Conservation (phyloP, 1,139 yeast genomes). For the Candida smagusa region DNA sequence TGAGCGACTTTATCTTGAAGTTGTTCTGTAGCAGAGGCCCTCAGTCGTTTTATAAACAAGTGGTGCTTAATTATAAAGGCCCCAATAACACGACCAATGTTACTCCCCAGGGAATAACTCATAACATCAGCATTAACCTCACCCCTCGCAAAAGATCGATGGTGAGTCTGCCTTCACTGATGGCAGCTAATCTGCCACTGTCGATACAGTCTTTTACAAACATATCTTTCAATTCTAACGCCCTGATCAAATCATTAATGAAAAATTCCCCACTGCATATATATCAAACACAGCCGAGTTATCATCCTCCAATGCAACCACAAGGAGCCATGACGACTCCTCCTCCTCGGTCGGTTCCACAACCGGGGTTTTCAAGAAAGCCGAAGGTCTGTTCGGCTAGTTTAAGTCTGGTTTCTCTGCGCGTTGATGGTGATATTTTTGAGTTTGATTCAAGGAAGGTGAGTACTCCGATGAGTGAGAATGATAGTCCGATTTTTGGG, state of each 20-base stretch:
- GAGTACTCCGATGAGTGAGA: slow-evolving; percentile 34
- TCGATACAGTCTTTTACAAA: slow-evolving; percentile 1
- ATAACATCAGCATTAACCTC: slow-evolving; percentile 8
- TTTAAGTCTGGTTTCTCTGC: slow-evolving; percentile 23
- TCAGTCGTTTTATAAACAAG: slow-evolving; percentile 19
- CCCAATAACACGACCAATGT: slow-evolving; percentile 8
- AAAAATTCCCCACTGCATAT: slow-evolving; percentile 4
- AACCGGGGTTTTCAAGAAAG: slow-evolving; percentile 1
- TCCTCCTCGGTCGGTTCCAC: slow-evolving; percentile 10
- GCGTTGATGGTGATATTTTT: slow-evolving; percentile 25
- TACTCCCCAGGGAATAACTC: slow-evolving; percentile 5
- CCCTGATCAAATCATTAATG: slow-evolving; percentile 6
- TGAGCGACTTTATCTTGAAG: slow-evolving; percentile 33
- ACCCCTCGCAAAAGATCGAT: slow-evolving; percentile 12
- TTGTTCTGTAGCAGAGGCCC: slow-evolving; percentile 37
- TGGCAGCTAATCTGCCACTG: slow-evolving; percentile 1
- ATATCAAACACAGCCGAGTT: background rate
- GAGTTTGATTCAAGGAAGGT: slow-evolving; percentile 26
- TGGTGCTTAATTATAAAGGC: slow-evolving; percentile 2
- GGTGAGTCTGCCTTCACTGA: slow-evolving; percentile 11
- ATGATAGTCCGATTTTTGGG: slow-evolving; percentile 24
- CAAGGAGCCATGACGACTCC: background rate
- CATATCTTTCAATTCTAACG: slow-evolving; percentile 5
- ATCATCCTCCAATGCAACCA: background rate
- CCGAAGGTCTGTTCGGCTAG: slow-evolving; percentile 30